Base-by-base conservation (phyloP, 2,329 filamentous ascomycete genomes). In the Trichoderma asperellum region DNA sequence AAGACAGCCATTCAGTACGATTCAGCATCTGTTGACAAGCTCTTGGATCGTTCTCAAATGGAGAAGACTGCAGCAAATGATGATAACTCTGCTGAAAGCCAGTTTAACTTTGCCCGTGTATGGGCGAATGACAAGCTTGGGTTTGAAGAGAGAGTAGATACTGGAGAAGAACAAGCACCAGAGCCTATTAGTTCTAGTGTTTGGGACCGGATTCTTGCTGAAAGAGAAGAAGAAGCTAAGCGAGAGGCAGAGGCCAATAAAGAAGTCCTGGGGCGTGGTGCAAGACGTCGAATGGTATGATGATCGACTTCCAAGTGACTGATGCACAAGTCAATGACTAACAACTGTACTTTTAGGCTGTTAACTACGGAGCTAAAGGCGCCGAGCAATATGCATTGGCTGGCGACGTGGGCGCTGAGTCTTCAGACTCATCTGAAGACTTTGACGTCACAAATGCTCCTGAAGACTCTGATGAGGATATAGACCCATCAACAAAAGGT, bases 151-250 rank as follows among this genome's bases (percentile, higher is more conserved):
- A 85, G 88, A 29, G 77, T 92, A 27, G 83, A 87, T 47, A 79
- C 81, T 2, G 82, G 85, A 29, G 81, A 83, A 6, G 82, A 85
- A 2, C 83, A 87, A 32, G 85, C 87, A 7, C 82, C 86, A 5
- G 78, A 84, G 8, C 82, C 84, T 0, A 84, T 90, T 11, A 90
- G 90, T 74, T 85, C 87, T 16, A 89, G 88, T 43, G 88, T 96
- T 0, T 99, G 96, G 96, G 94, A 97, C 66, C 91, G 90, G 74
- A 97, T 99, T 70, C 83, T 99, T 43, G 89, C 90, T 65, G 88
- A 96, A 76, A 89, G 96, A 72, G 93, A 97, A 78, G 89, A 88
- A 53, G 89, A 91, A 67, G 94, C 94, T 2, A 86, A 88, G n/a
- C 88, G 88, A 68, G 89, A 94, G 74, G 89, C 89, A 8, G 89